phyloP scores from a whole-genome alignment of 2,329 filamentous ascomycete species.

The Plenodomus lindquistii region DNA sequence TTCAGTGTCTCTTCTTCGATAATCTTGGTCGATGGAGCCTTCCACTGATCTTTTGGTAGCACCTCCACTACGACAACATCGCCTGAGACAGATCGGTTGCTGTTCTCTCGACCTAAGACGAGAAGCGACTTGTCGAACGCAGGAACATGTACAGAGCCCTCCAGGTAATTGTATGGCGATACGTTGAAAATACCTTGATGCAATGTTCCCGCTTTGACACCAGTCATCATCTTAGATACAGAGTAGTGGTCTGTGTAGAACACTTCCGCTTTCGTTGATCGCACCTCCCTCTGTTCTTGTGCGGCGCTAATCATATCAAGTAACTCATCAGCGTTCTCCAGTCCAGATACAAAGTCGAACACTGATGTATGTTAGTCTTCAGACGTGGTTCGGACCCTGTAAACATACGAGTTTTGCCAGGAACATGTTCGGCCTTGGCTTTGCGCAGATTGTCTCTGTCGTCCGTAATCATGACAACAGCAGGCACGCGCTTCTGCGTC shows the following conservation, averaged over 20 bases:
- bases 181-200: conserved; percentile 97
- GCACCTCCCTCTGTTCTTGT: conserved; percentile 67
- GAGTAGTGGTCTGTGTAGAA: conserved; percentile 90
- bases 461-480: conserved; percentile 91
- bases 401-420: conserved; percentile 60
- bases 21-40: conserved; percentile 91
- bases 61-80: conserved; percentile 94
- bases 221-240: conserved; percentile 91
- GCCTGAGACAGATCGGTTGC: conserved; percentile 89
- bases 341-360: conserved; percentile 75
- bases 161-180: conserved; percentile 96
- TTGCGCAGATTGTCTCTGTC: conserved; percentile 86
- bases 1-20: conserved; percentile 92
- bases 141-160: conserved; percentile 87
- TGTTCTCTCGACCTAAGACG: conserved; percentile 89
- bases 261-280: conserved; percentile 68
- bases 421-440: conserved; percentile 74
- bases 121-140: conserved; percentile 88
- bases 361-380: conserved; percentile 32
- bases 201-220: conserved; percentile 81
- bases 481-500: conserved; percentile 63
- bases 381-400: background rate
- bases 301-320: conserved; percentile 91
- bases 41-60: conserved; percentile 94
- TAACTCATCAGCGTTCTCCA: conserved; percentile 82